Evolutionary conservation across 192 early-diverging fungal genomes (phyloP), one percentile per base, ranked within the genome.

Genomic region (Coemansia sp.): DNA sequence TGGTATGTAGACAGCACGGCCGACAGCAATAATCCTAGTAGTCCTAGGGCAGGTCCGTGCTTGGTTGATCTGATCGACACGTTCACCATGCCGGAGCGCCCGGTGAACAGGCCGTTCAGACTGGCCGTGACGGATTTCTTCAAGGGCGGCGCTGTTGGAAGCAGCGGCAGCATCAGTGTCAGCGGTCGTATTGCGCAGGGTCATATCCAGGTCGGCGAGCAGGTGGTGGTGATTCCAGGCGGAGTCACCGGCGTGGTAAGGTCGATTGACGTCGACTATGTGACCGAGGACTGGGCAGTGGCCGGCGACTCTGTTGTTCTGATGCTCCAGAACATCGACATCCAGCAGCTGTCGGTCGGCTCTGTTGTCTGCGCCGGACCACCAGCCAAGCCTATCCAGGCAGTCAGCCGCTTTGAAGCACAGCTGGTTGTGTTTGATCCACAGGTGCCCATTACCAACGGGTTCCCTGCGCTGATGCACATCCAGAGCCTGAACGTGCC

Each of bases 351-450:
- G 32, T 88, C 92, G n/a, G 76, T 86, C 28, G 96, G 96, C 11
- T 92, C 91, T 2, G 91, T 99, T 7, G 71, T 97, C 8, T 99
- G 96, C 65, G 75, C 85, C 6, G 61, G 36, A 9, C 61, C 41
- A 28, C 87, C 88, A 12, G 74, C 69, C 15, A 41, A 69, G 5
- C 92, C 94, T 14, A 86, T 99, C 4, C 91, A 91, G 22, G 86
- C 95, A 2, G 89, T 92, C n/a, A 85, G 83, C 20, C 75, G 87
- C 35, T 92, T 99, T 63, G 79, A 85, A 8, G 94, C 93, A 7
- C 91, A 94, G 73, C 91, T 99, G 48, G 91, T 98, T 17, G 93
- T 95, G 35, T 98, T 99, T 88, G 96, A 99, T 63, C 86, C 94
- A 20, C 86, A 86, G 38, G 89, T 94, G 35, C 98, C 98, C 3